These are phyloP conservation scores for Elaeis oleifera DNA, from an alignment of 202 grass and related monocot genomes.

Conservation along the genomic window DNA sequence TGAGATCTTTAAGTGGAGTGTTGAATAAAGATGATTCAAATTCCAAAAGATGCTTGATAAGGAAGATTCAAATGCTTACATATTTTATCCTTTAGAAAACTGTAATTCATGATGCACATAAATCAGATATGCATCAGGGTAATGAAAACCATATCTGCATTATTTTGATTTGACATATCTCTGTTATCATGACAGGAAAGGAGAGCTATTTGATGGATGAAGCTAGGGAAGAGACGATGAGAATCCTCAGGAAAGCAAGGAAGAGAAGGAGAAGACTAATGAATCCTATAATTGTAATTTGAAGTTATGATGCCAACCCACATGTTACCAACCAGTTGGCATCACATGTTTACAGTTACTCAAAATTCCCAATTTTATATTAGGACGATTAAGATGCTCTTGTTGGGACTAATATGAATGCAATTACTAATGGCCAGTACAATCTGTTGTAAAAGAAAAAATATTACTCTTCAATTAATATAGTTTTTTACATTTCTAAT, in stretches of 20 bases:
- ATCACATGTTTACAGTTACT: no score
- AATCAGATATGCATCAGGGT: neutral
- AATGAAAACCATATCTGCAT: neutral
- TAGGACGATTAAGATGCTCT: no score
- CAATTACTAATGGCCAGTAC: no score
- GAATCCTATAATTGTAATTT: constrained; percentile 6
- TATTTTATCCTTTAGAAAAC: neutral
- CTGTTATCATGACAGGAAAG: constrained; percentile 1
- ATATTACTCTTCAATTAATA: no score
- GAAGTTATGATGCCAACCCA: no score
- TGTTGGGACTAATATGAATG: no score
- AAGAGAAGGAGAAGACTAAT: constrained; percentile 62
- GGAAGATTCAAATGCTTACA: neutral
- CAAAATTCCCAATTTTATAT: no score
- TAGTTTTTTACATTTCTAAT: no score
- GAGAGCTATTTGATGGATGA: constrained; percentile 26
- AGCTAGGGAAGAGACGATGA: constrained; percentile 41
- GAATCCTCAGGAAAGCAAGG: constrained; percentile 62
- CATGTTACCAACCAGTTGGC: no score
- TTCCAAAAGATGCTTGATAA: neutral
- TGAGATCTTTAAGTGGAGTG: neutral
- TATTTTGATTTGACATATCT: constrained; percentile 3
- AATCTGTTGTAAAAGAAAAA: no score
- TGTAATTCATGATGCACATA: neutral
- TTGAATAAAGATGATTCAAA: neutral